Conservation (phyloP, 495 filamentous ascomycete genomes). For the Hypoxylon lienhwacheense region DNA sequence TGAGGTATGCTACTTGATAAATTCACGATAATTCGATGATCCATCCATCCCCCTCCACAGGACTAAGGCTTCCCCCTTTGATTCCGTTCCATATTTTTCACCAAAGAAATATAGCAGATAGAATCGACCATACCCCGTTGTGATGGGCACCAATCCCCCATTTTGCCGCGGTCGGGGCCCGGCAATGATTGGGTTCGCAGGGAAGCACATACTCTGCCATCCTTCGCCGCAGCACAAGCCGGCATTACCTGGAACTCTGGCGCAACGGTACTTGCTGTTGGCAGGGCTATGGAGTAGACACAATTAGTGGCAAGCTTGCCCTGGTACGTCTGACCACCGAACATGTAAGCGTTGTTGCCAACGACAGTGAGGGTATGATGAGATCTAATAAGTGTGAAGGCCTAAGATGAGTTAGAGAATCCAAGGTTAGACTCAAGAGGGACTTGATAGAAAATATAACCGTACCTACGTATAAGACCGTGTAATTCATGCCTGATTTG, state of each 20-base stretch:
- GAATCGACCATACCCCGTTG: slow-evolving; percentile 52
- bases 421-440: not conserved
- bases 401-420: slow-evolving; percentile 10
- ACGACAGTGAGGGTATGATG: slow-evolving; percentile 53
- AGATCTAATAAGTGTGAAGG: slow-evolving; percentile 47
- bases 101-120: slow-evolving; percentile 60
- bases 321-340: slow-evolving; percentile 49
- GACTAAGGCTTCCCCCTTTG: slow-evolving; percentile 32
- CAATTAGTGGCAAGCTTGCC: slow-evolving; percentile 49
- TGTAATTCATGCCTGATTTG: slow-evolving; percentile 41
- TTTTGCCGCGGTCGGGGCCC: slow-evolving; percentile 49
- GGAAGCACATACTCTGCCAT: slow-evolving; percentile 52
- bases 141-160: slow-evolving; percentile 51
- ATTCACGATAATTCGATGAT: slow-evolving; percentile 46
- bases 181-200: slow-evolving; percentile 50
- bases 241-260: slow-evolving; percentile 45
- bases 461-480: slow-evolving; percentile 27
- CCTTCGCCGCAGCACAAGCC: slow-evolving; percentile 33
- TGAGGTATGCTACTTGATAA: no score
- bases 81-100: slow-evolving; percentile 14
- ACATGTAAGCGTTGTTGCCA: slow-evolving; percentile 53
- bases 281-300: slow-evolving; percentile 50
- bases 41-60: slow-evolving; percentile 55
- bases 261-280: slow-evolving; percentile 30
- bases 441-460: not conserved